Evolutionary conservation across 768 basidiomycete genomes (phyloP).

Genomic region (Dentipellis fragilis): DNA sequence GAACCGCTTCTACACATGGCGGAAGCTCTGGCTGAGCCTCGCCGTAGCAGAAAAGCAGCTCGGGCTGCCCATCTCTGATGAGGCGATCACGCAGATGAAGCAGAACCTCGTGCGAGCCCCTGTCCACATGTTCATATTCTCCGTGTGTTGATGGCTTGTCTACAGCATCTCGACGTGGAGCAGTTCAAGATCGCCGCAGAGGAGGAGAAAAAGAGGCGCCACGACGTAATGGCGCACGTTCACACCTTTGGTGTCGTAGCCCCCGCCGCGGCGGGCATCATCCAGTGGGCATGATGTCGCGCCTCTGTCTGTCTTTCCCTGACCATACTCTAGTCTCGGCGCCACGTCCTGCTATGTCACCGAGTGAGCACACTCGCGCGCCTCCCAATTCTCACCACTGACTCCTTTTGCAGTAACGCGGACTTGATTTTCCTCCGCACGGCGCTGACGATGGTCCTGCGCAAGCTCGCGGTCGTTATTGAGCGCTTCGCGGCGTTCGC

Average conservation of each 20-base stretch:
- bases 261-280: constrained; percentile 91
- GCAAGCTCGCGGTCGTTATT: constrained; percentile 85
- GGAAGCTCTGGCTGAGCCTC: constrained; percentile 90
- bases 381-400: neutral
- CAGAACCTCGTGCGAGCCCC: constrained; percentile 65
- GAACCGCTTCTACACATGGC: constrained; percentile 95
- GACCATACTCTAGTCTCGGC: constrained; percentile 48
- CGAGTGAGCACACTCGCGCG: constrained; percentile 49
- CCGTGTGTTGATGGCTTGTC: constrained; percentile 2
- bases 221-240: constrained; percentile 99
- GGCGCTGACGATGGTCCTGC: constrained; percentile 74
- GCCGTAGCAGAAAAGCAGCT: constrained; percentile 96
- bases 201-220: constrained; percentile 95
- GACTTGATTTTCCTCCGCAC: constrained; percentile 94
- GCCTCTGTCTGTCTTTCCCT: neutral
- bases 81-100: constrained; percentile 92
- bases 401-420: constrained; percentile 68
- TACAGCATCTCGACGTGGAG: constrained; percentile 68
- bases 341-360: constrained; percentile 99
- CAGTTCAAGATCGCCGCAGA: constrained; percentile 88
- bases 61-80: constrained; percentile 79
- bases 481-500: constrained; percentile 83
- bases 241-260: constrained; percentile 94
- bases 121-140: neutral
- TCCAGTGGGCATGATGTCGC: constrained; percentile 51